Evolutionary conservation across 352 stramenopile species (phyloP), one percentile per base, ranked within the genome.

Genomic region (Peronospora destructor): DNA sequence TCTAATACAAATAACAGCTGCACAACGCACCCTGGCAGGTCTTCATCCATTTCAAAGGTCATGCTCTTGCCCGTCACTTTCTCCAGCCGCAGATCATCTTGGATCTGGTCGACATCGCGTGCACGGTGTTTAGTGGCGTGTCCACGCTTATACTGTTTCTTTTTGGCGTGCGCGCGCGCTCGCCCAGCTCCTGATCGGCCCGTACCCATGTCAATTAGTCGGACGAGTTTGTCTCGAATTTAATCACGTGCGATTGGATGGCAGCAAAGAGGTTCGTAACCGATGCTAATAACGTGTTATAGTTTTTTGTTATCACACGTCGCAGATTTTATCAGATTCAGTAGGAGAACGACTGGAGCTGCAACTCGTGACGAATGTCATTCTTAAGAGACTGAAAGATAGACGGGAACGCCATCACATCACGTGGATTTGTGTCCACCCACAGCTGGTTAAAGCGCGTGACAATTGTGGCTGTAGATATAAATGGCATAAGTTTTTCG

Each of bases 101-200:
- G 83, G 58, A 94, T 91, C 75, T 94, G 83, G 47, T 94, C 83
- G 10, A 94, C 70, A 39, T 94, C 83, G 25, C 83, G 78, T 43
- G 71, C 38, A 53, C 83, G 73, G 51, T 76, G 83, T 65, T 91
- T 91, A 50, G 83, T 94, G 42, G 76, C 66, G 55, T 94, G 83
- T 32, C 70, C 65, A 49, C 79, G 78, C 68, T 89, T 90, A 78
- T 91, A 94, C 43, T 84, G 66, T 53, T 90, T 94, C 62, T 91
- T 91, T 66, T 91, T 94, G 53, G 70, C 73, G 64, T 85, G 75
- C 14, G 74, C 64, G 46, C 79, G 66, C 61, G 78, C 75, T 65
- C 84, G 86, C 51, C 65, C 70, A 12, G 69, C 61, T 40, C 60
- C 60, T 28, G 74, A 73, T 28, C 70, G 72, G 45, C 69, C 68